Percentiles rank a stretch among this genome's conserved stretches.
Conservation (phyloP, 2,329 filamentous ascomycete species). For the Aureobasidium sp. region DNA sequence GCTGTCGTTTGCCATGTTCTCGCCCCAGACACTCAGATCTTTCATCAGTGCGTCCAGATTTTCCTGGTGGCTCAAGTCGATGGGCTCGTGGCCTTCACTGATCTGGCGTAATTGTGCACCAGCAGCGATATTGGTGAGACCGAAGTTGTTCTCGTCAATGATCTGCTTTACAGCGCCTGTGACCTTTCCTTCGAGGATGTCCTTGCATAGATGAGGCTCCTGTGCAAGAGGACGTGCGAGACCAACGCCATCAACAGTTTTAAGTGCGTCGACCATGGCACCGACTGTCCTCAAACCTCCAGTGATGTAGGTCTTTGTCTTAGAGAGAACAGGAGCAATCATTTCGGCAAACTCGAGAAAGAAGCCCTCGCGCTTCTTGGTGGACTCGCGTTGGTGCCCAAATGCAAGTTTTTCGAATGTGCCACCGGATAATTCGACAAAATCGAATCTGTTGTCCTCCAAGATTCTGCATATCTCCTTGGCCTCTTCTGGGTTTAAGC, state of each 20-base stretch:
- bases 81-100: slow-evolving; percentile 44
- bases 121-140: slow-evolving; percentile 36
- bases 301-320: slow-evolving; percentile 51
- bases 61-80: slow-evolving; percentile 42
- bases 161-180: slow-evolving; percentile 40
- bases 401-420: slow-evolving; percentile 50
- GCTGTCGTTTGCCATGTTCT: slow-evolving; percentile 33
- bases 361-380: slow-evolving; percentile 47
- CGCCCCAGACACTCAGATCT: slow-evolving; percentile 38
- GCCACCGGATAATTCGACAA: slow-evolving; percentile 53
- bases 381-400: slow-evolving; percentile 44
- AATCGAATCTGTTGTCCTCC: slow-evolving; percentile 44
- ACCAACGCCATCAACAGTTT: slow-evolving; percentile 52
- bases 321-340: slow-evolving; percentile 39
- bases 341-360: slow-evolving; percentile 52
- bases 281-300: slow-evolving; percentile 48
- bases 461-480: slow-evolving; percentile 39
- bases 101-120: slow-evolving; percentile 46
- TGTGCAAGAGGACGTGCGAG: slow-evolving; percentile 46
- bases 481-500: slow-evolving; percentile 44
- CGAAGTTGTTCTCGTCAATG: slow-evolving; percentile 46
- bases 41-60: slow-evolving; percentile 41
- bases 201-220: slow-evolving; percentile 39
- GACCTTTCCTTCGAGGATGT: slow-evolving; percentile 39
- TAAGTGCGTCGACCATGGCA: slow-evolving; percentile 51